Evolutionary conservation across 2,329 filamentous ascomycete species (phyloP), one percentile per base, ranked within the genome.

Genomic region (Monosporascus sp.): DNA sequence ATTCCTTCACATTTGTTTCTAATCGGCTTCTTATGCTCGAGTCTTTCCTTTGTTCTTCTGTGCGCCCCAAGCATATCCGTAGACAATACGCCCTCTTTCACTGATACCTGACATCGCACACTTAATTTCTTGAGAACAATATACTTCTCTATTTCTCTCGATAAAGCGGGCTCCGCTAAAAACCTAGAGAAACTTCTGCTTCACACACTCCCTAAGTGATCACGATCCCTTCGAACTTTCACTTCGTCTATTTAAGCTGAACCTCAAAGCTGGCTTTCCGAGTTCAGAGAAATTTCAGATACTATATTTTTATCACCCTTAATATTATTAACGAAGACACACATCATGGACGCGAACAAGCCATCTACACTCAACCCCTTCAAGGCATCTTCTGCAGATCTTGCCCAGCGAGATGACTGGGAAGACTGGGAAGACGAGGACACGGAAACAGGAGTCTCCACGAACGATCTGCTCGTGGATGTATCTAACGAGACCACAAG

Each of bases 371-470:
- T 54, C 20, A 65, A 60, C 50, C 63, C 58, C 22, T 63, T 64
- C 38, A 37, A 55, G 27, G 53, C 22, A 5, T 6, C 56, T 37
- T 48, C 58, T 50, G 53, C 51, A 22, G 48, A 57, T 40, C 40
- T 54, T 51, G 63, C 66, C 46, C 65, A 69, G 19, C 67, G 65
- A 65, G 67, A 69, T 51, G 65, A 69, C 37, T 69, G 67, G 67
- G 65, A 67, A 17, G 55, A 60, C 7, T 61, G 61, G 24, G 60
- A 58, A 37, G 58, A 59, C 41, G 61, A 65, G n/a, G 60, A 61
- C 7, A 44, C 50, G 2, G 55, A 53, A 16, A 54, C 24, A 20
- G 48, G 41, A 8, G n/a, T 41, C n/a, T 20, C 35, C 31, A 40
- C 49, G n/a, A 52, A 57, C 16, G 47, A 63, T 48, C 56, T 61